Base-by-base conservation (phyloP, 352 stramenopile species). In the Phytophthora sp. region DNA sequence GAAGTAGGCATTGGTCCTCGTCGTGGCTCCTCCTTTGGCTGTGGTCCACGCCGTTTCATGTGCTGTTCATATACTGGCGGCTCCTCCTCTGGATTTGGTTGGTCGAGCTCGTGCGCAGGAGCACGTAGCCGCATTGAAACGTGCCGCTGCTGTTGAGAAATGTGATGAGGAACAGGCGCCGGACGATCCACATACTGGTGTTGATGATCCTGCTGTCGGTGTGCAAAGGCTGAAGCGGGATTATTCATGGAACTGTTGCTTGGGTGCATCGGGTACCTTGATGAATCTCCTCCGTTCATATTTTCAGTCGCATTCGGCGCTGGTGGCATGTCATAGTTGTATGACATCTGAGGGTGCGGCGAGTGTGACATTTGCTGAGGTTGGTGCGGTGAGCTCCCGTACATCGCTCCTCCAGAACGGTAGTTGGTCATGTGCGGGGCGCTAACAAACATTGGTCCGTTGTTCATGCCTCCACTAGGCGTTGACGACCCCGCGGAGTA, bases 271-370 rank as follows among this genome's bases (percentile, higher is more conserved):
- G 56, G 35, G 12, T 67, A 62, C 33, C 50, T 69, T 29, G 60
- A 27, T 26, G 70, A 56, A 3, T 30, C 24, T n/a, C 41, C 66
- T 49, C 50, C 45, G 18, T 67, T 63, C 35, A 69, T 63, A 31
- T 29, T 29, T 53, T 74, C 68, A 41, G 23, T 50, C 35, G 70
- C 57, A 46, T 33, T 68, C 4, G 67, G 46, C 18, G 57, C 49
- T 16, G 56, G 30, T 5, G 54, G 52, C 21, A 81, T 52, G 4
- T 35, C 55, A 31, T 79, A 86, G 18, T 76, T 67, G 49, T 83
- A 86, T 6, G 70, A 51, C 75, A 84, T 79, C 20, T 77, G 72
- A 27, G 68, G 62, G 52, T 81, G 72, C 12, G 68, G 65, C 26
- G 73, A 76, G 15, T 79, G 62, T 3, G 67, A 31, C 69, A 80